Conservation (phyloP, 2,329 filamentous ascomycete species). For the Drechslerella dactyloides region DNA sequence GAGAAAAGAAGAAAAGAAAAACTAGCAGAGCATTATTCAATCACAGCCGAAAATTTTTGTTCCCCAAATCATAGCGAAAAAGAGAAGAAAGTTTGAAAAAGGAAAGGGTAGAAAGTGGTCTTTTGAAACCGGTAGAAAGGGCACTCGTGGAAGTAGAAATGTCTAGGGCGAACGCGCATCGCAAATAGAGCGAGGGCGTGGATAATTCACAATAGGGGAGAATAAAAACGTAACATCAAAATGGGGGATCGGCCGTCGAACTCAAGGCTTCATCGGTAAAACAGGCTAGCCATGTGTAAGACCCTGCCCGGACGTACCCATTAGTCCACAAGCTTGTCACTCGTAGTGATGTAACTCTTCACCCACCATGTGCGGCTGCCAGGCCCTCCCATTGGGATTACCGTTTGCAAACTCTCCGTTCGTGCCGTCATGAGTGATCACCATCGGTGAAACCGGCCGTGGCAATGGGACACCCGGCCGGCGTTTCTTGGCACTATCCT, state of each 20-base stretch:
- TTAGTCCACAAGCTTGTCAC: constrained; percentile 38
- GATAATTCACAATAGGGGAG: constrained; percentile 5
- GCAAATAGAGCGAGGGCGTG: constrained; percentile 1
- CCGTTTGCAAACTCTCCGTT: constrained; percentile 33
- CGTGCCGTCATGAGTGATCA: constrained; percentile 46
- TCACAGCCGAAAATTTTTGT: constrained; percentile 46
- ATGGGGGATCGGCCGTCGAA: constrained; percentile 9
- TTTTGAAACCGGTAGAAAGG: no score
- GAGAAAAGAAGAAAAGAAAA: constrained; percentile 9
- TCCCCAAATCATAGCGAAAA: constrained; percentile 36
- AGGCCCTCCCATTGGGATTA: constrained; percentile 45
- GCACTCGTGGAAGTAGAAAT: constrained; percentile 41
- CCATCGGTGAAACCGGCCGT: constrained; percentile 42
- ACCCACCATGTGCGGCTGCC: constrained; percentile 49
- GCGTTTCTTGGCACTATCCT: constrained; percentile 63
- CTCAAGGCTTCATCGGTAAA: constrained; percentile 9
- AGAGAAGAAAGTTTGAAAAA: constrained; percentile 6
- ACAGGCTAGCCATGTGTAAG: constrained; percentile 36
- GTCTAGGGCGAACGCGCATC: constrained; percentile 16
- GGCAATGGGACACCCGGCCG: constrained; percentile 25
- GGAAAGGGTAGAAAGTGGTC: constrained; percentile 15
- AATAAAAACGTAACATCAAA: neutral
- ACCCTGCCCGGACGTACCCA: constrained; percentile 35
- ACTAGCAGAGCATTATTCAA: constrained; percentile 49
- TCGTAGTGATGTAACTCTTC: constrained; percentile 23